These are phyloP conservation scores for Epichloe aotearoae DNA, from an alignment of 2,329 filamentous ascomycete genomes.

Conservation along the genomic window DNA sequence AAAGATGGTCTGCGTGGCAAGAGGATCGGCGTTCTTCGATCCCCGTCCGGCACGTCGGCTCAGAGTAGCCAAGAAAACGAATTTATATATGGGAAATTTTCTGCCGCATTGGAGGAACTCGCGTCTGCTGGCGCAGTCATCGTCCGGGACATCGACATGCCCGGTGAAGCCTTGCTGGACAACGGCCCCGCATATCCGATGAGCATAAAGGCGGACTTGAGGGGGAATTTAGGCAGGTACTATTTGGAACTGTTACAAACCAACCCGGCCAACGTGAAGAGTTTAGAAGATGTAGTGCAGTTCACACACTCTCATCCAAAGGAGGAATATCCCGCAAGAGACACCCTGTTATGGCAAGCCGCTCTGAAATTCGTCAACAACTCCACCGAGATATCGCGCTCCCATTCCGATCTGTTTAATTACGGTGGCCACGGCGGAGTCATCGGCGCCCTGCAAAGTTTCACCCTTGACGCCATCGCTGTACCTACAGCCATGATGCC, in stretches of 20 bases:
- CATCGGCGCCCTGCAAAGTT: constrained; percentile 39
- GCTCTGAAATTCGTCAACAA: constrained; percentile 41
- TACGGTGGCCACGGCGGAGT: constrained; percentile 44
- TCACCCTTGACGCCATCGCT: constrained; percentile 45
- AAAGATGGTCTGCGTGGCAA: constrained; percentile 36
- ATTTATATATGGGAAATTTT: constrained; percentile 25
- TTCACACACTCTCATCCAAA: constrained; percentile 39
- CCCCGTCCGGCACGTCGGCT: constrained; percentile 26
- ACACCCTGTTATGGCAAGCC: constrained; percentile 43
- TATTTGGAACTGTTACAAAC: constrained; percentile 42
- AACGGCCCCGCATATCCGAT: constrained; percentile 19
- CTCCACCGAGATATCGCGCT: constrained; percentile 40
- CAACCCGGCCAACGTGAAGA: constrained; percentile 44
- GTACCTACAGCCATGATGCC: constrained; percentile 39
- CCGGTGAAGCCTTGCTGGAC: constrained; percentile 9
- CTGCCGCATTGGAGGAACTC: constrained; percentile 38
- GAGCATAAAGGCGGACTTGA: constrained; percentile 42
- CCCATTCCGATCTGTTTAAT: constrained; percentile 37
- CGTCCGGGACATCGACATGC: constrained; percentile 27
- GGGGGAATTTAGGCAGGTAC: constrained; percentile 31
- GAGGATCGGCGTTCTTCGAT: constrained; percentile 50
- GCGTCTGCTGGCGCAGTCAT: constrained; percentile 43
- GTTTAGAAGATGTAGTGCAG: constrained; percentile 33
- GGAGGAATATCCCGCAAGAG: constrained; percentile 44
- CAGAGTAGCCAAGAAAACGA: not conserved